phyloP scores from a whole-genome alignment of 306 rosid genomes.

The Rosa lucieae region DNA sequence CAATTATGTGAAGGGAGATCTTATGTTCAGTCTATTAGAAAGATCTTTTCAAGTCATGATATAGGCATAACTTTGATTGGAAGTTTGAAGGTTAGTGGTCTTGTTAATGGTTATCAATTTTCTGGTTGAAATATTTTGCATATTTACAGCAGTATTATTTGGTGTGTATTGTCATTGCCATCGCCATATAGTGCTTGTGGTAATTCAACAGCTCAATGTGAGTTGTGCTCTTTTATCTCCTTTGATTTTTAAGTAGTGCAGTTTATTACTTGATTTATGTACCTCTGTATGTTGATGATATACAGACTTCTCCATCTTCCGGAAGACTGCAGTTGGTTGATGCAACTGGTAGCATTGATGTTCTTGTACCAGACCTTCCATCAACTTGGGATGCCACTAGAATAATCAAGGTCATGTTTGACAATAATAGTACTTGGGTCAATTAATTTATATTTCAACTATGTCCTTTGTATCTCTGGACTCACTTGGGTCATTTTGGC shows the following conservation, averaged over 20 bases:
- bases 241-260: background rate
- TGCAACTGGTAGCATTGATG: constrained; percentile 78
- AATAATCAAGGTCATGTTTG: constrained; percentile 63
- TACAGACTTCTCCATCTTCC: constrained; percentile 60
- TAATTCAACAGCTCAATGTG: constrained; percentile 17
- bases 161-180: background rate
- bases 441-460: constrained; percentile 4
- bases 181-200: background rate
- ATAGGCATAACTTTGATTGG: constrained; percentile 71
- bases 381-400: constrained; percentile 52
- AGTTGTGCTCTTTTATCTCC: background rate
- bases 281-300: constrained; percentile 18
- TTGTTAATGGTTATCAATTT: constrained; percentile 8
- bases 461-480: constrained; percentile 19
- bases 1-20: constrained; percentile 45
- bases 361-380: constrained; percentile 84
- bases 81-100: constrained; percentile 58
- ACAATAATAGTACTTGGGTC: background rate
- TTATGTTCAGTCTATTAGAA: constrained; percentile 44
- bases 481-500: constrained; percentile 29
- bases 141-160: background rate
- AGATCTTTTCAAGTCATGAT: constrained; percentile 58
- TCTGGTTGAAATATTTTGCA: constrained; percentile 7
- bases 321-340: constrained; percentile 85
- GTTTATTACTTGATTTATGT: constrained; percentile 15